Evolutionary conservation across 2,329 filamentous ascomycete genomes (phyloP).

Genomic region (Penicillium brevicompactum): DNA sequence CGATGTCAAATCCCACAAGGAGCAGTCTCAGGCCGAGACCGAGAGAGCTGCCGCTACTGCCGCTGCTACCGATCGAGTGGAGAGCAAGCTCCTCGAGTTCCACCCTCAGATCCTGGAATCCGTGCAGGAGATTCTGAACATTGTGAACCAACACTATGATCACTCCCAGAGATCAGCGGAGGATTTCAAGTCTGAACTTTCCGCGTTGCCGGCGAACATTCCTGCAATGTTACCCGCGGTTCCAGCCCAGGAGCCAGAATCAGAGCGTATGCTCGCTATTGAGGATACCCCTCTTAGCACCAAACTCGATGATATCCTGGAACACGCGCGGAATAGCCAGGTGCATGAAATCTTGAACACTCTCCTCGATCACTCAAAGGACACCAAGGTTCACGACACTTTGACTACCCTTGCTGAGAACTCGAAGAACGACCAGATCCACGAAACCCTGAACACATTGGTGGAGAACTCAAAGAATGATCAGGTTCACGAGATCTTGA

Average conservation of each 20-base stretch:
- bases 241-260: slow-evolving; percentile 48
- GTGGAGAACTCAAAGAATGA: slow-evolving; percentile 52
- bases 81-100: slow-evolving; percentile 76
- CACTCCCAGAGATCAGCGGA: slow-evolving; percentile 72
- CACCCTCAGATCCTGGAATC: slow-evolving; percentile 87
- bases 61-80: slow-evolving; percentile 71
- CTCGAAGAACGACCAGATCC: slow-evolving; percentile 56
- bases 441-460: slow-evolving; percentile 60
- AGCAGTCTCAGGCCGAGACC: slow-evolving; percentile 79
- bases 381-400: slow-evolving; percentile 56
- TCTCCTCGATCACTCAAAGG: slow-evolving; percentile 40
- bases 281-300: slow-evolving; percentile 66
- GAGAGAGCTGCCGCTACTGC: slow-evolving; percentile 72
- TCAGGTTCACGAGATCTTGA: slow-evolving; percentile 58
- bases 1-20: slow-evolving; percentile 76
- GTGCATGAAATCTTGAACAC: slow-evolving; percentile 62
- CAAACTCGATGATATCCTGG: slow-evolving; percentile 56
- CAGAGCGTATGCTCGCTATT: slow-evolving; percentile 39
- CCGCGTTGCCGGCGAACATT: slow-evolving; percentile 53
- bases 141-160: slow-evolving; percentile 85
- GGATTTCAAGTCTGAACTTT: slow-evolving; percentile 61
- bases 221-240: slow-evolving; percentile 59
- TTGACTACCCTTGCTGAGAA: slow-evolving; percentile 45
- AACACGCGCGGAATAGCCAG: slow-evolving; percentile 48
- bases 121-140: slow-evolving; percentile 79